phyloP scores from a whole-genome alignment of 345 rosid species.

The Ceriops tagal region DNA sequence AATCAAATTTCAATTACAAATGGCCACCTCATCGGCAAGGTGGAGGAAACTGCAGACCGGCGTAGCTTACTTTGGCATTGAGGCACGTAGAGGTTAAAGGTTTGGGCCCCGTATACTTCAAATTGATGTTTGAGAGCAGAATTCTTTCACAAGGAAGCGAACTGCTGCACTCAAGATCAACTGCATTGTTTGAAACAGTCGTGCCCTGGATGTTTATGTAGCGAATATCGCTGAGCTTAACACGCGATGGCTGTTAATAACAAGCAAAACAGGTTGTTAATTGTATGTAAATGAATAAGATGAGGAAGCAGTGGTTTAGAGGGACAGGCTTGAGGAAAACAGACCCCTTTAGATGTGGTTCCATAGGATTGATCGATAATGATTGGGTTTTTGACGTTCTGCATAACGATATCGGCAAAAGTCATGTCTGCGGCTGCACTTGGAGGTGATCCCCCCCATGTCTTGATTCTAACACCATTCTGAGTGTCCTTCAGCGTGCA shows the following conservation, averaged over 20 bases:
- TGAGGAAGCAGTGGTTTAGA: too few species aligned
- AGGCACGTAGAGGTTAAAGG: constrained; percentile 38
- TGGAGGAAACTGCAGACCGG: constrained; percentile 41
- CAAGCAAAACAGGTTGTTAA: background rate
- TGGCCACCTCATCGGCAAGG: constrained; percentile 26
- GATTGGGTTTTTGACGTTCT: constrained; percentile 58
- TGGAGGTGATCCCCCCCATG: constrained; percentile 46
- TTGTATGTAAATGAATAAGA: too few species aligned
- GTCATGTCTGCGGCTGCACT: constrained; percentile 39
- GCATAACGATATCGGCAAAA: constrained; percentile 47
- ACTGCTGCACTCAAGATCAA: constrained; percentile 47
- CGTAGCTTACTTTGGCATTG: constrained; percentile 26
- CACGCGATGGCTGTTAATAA: constrained; percentile 42
- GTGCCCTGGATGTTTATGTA: constrained; percentile 51
- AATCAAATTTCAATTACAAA: background rate
- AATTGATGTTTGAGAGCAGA: constrained; percentile 34
- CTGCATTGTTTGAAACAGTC: constrained; percentile 32
- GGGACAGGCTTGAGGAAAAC: background rate
- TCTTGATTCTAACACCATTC: constrained; percentile 78
- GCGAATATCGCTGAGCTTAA: constrained; percentile 39
- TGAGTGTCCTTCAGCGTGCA: constrained; percentile 47
- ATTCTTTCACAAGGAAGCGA: constrained; percentile 42
- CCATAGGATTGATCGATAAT: constrained; percentile 63
- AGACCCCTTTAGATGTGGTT: constrained; percentile 14
- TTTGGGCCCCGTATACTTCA: constrained; percentile 27